A percentile compares a stretch with the other conserved stretches of the same genome.
phyloP scores from a whole-genome alignment of 768 basidiomycete genomes.

The Lactarius deliciosus region DNA sequence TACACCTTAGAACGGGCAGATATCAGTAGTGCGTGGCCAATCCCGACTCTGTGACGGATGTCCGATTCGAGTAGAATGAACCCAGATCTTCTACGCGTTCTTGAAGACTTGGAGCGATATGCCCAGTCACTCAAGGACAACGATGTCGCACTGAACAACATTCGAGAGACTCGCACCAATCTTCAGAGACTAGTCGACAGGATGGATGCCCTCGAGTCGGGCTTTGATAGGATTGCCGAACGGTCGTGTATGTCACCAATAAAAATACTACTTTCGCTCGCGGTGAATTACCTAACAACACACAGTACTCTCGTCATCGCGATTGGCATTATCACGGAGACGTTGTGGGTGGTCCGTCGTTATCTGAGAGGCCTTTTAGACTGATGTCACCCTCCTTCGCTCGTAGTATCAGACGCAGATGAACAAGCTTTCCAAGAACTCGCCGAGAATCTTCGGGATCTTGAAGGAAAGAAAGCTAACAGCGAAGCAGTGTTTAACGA shows the following conservation, averaged over 20 bases:
- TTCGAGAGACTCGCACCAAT: slow-evolving; percentile 57
- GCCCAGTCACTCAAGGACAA: slow-evolving; percentile 46
- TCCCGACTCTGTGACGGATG: slow-evolving; percentile 1
- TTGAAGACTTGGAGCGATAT: slow-evolving; percentile 66
- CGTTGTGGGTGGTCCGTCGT: slow-evolving; percentile 54
- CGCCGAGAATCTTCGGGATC: slow-evolving; percentile 59
- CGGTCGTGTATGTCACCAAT: slow-evolving; percentile 60
- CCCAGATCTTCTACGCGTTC: slow-evolving; percentile 56
- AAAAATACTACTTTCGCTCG: slow-evolving; percentile 1
- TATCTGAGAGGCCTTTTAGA: not conserved
- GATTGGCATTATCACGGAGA: slow-evolving; percentile 64
- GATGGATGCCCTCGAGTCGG: slow-evolving; percentile 77
- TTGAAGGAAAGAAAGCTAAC: slow-evolving; percentile 54
- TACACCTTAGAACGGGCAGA: slow-evolving; percentile 70
- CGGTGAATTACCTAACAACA: slow-evolving; percentile 20
- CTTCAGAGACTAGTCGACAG: slow-evolving; percentile 69
- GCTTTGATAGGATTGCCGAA: slow-evolving; percentile 86
- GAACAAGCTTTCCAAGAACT: slow-evolving; percentile 74
- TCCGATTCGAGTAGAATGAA: not conserved
- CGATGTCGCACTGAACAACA: slow-evolving; percentile 49
- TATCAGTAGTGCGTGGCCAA: slow-evolving; percentile 59
- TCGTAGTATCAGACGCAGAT: slow-evolving; percentile 67
- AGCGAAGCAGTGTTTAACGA: slow-evolving; percentile 60
- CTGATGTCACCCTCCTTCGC: slow-evolving; percentile 13
- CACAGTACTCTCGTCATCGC: slow-evolving; percentile 73